Evolutionary conservation across 2,329 filamentous ascomycete genomes (phyloP), one percentile per base, ranked within the genome.

Genomic region (Colletotrichum scovillei): DNA sequence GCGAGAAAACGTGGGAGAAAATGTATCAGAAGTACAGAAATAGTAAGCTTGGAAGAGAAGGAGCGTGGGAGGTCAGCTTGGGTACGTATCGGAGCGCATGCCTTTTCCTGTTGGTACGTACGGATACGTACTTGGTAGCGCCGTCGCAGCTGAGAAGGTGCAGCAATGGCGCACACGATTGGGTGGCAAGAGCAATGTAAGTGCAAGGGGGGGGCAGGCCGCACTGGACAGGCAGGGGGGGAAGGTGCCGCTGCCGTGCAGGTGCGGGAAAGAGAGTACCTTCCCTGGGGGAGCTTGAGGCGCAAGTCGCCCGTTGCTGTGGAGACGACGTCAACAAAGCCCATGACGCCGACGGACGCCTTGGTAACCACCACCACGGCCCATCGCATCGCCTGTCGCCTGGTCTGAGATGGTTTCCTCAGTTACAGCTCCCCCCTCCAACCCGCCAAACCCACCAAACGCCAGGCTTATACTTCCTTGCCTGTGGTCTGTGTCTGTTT

Each of bases 301-400:
- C 24, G 5, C 53, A 28, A 16, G 22, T 56, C 5, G 12, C n/a
- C 24, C 68, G 81, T 82, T 82, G 81, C 80, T 72, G 73, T 81
- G 80, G 80, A 75, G 77, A 82, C 80, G 62, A 69, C 56, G 77
- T 80, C 78, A 81, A 81, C 80, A 82, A 75, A 67, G 75, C 69
- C 76, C 56, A 77, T 76, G 76, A 76, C 76, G 32, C 32, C 32
- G 32, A 12, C 32, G 32, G 32, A 35, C 32, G 77, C 75, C 75
- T 73, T 70, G 71, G 67, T 64, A 71, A 71, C 76, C 77, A 76
- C 74, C 74, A 72, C 75, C 69, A 42, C 38, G 73, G 72, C 63
- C 69, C 72, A 59, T 58, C 67, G 69, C 67, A 56, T 58, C 65
- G 67, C 49, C 28, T 64, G 14, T 58, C 65, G 67, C 49, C 49